phyloP scores from a whole-genome alignment of 306 rosid genomes.

The Cicer judaicum region DNA sequence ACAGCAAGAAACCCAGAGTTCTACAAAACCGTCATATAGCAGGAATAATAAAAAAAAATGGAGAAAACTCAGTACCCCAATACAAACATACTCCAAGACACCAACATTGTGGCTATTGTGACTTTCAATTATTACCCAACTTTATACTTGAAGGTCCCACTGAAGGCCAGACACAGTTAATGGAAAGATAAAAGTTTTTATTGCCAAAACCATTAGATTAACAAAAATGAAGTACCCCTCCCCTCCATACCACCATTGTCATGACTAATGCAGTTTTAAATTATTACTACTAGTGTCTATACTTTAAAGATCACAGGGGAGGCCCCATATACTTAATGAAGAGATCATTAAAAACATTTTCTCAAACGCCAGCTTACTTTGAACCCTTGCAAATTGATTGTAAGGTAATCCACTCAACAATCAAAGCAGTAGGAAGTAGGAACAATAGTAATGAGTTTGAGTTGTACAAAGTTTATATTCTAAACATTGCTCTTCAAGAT shows the following conservation, averaged over 20 bases:
- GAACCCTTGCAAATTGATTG: conserved; percentile 25
- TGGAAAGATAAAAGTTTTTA: conserved; percentile 7
- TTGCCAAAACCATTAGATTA: conserved; percentile 13
- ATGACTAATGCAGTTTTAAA: conserved; percentile 20
- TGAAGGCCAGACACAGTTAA: not conserved
- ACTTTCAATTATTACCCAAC: not conserved
- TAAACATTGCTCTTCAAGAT: conserved; percentile 29
- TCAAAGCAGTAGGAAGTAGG: not conserved
- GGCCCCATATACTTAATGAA: conserved; percentile 24
- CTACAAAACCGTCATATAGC: conserved; percentile 29
- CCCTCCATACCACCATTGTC: not conserved
- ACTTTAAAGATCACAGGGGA: not conserved
- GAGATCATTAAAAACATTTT: not conserved
- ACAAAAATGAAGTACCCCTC: not conserved
- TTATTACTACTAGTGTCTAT: not conserved
- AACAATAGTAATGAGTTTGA: conserved; percentile 20
- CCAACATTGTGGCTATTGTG: not conserved
- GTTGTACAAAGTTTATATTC: conserved; percentile 12
- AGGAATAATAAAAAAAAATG: conserved; percentile 21
- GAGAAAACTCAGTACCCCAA: not conserved
- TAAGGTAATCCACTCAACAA: conserved; percentile 23
- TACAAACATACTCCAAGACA: not conserved
- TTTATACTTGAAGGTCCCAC: not conserved
- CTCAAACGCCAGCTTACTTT: conserved; percentile 28
- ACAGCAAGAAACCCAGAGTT: conserved; percentile 5